Conservation (phyloP, 768 basidiomycete species). For the Suillus lakei region DNA sequence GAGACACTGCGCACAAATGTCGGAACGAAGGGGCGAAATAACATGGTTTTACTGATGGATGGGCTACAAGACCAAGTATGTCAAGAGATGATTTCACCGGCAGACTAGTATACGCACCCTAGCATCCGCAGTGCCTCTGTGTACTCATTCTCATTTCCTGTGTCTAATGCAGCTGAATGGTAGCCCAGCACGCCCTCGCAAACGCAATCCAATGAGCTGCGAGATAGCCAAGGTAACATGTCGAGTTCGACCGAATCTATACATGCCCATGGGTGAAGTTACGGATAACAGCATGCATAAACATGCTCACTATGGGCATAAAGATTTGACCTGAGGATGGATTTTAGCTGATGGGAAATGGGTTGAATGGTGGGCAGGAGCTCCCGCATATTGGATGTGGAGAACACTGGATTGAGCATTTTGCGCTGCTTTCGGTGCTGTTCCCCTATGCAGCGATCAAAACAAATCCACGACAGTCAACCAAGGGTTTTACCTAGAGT, state of each 20-base stretch:
- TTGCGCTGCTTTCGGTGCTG: slow-evolving; percentile 11
- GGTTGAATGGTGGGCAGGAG: slow-evolving; percentile 20
- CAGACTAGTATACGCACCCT: slow-evolving; percentile 16
- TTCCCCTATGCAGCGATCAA: slow-evolving; percentile 1
- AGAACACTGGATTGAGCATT: slow-evolving; percentile 11
- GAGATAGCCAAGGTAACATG: slow-evolving; percentile 26
- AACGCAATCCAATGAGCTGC: slow-evolving; percentile 31
- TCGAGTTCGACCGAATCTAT: slow-evolving; percentile 23
- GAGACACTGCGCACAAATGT: slow-evolving; percentile 19
- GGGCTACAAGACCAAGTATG: slow-evolving; percentile 7
- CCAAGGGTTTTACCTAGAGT: slow-evolving; percentile 22
- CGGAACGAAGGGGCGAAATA: slow-evolving; percentile 24
- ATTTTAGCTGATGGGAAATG: slow-evolving; percentile 15
- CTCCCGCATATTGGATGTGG: slow-evolving; percentile 5
- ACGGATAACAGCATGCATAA: no score
- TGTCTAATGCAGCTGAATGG: slow-evolving; percentile 24
- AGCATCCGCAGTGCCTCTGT: slow-evolving; percentile 22
- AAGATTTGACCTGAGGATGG: background rate
- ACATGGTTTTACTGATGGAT: slow-evolving; percentile 11
- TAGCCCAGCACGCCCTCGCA: slow-evolving; percentile 28
- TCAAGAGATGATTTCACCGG: background rate
- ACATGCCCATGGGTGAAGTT: background rate
- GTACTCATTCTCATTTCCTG: slow-evolving; percentile 18
- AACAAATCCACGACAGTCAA: background rate
- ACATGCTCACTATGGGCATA: background rate